Conservation (phyloP, 2,329 filamentous ascomycete species). For the Alternaria incomplexa region DNA sequence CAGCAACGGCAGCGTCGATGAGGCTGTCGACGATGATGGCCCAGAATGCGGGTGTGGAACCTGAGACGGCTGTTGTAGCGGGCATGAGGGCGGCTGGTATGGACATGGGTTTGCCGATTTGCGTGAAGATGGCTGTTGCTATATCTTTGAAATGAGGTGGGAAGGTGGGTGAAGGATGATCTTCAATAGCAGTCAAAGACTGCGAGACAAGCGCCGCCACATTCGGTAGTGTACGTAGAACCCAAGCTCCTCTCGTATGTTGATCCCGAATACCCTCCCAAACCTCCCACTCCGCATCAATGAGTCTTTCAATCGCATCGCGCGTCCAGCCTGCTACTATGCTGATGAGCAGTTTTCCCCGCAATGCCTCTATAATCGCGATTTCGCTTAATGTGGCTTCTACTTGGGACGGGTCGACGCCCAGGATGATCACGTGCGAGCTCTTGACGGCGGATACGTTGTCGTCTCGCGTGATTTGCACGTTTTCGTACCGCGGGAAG, state of each 20-base stretch:
- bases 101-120: slow-evolving; percentile 30
- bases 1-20: slow-evolving; percentile 39
- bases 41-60: slow-evolving; percentile 42
- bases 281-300: not conserved
- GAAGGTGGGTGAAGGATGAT: slow-evolving; percentile 22
- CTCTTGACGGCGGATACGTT: not conserved
- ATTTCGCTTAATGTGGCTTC: not conserved
- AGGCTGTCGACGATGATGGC: slow-evolving; percentile 41
- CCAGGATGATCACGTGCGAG: not conserved
- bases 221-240: slow-evolving; percentile 54
- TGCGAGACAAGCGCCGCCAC: slow-evolving; percentile 54
- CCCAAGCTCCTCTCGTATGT: slow-evolving; percentile 16
- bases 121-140: slow-evolving; percentile 29
- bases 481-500: not conserved
- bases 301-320: not conserved
- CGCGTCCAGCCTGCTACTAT: not conserved
- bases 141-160: slow-evolving; percentile 21
- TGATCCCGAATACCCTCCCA: too few relatives aligned
- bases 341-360: not conserved
- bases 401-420: not conserved
- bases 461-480: not conserved
- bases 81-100: slow-evolving; percentile 32
- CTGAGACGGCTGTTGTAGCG: slow-evolving; percentile 36
- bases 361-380: not conserved
- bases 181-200: slow-evolving; percentile 47